Percentiles rank a stretch among this genome's conserved stretches.
These are phyloP conservation scores for Claviceps humidiphila DNA, from an alignment of 2,329 filamentous ascomycete species.

Conservation along the genomic window DNA sequence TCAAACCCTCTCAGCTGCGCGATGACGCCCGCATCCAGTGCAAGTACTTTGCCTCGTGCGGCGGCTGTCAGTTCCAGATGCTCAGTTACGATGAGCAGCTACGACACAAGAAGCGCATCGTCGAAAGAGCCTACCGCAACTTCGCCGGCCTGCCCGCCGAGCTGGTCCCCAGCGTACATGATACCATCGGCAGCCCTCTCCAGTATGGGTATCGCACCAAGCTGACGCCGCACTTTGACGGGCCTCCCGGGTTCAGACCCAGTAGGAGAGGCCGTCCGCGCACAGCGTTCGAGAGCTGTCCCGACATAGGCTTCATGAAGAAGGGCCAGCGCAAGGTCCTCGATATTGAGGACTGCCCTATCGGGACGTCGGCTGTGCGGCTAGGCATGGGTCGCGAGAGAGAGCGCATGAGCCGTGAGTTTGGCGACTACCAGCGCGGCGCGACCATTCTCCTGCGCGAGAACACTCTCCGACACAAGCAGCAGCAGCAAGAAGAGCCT, in stretches of 20 bases:
- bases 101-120: slow-evolving; percentile 66
- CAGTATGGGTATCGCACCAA: slow-evolving; percentile 95
- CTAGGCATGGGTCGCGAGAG: slow-evolving; percentile 68
- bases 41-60: slow-evolving; percentile 76
- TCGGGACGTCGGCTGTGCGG: slow-evolving; percentile 76
- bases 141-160: slow-evolving; percentile 74
- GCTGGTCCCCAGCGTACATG: slow-evolving; percentile 59
- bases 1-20: slow-evolving; percentile 58
- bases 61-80: slow-evolving; percentile 97
- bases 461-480: slow-evolving; percentile 56
- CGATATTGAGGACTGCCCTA: slow-evolving; percentile 95
- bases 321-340: slow-evolving; percentile 71
- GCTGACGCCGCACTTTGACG: slow-evolving; percentile 90
- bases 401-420: slow-evolving; percentile 57
- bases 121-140: slow-evolving; percentile 83
- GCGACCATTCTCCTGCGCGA: slow-evolving; percentile 85
- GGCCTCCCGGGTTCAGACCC: slow-evolving; percentile 43
- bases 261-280: slow-evolving; percentile 33
- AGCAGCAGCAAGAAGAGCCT: slow-evolving; percentile 16
- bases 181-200: slow-evolving; percentile 81
- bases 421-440: slow-evolving; percentile 60
- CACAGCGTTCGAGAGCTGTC: slow-evolving; percentile 45
- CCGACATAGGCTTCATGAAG: slow-evolving; percentile 78
- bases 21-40: slow-evolving; percentile 68
- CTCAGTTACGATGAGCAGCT: slow-evolving; percentile 80